A percentile compares a stretch with the other conserved stretches of the same genome.
Conservation (phyloP, 306 rosid species). For the Alnus glutinosa region DNA sequence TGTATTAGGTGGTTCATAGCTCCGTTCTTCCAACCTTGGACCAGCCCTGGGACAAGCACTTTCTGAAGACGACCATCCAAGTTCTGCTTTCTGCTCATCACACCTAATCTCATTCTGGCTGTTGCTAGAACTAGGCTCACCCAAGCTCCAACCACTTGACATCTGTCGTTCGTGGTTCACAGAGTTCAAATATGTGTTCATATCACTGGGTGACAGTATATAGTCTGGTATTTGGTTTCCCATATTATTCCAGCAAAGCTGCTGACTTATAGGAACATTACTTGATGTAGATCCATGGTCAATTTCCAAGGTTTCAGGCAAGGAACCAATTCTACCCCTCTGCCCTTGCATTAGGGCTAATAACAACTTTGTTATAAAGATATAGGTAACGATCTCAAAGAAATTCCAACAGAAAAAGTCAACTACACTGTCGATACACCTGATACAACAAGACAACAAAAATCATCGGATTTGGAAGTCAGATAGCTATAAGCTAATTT, state of each 20-base stretch:
- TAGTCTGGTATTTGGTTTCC: constrained; percentile 63
- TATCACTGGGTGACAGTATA: constrained; percentile 54
- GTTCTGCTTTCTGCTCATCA: constrained; percentile 68
- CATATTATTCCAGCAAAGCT: constrained; percentile 64
- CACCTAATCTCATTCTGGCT: constrained; percentile 44
- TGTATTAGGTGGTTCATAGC: constrained; percentile 50
- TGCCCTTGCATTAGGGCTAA: constrained; percentile 86
- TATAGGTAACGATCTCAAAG: constrained; percentile 21
- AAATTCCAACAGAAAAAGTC: constrained; percentile 31
- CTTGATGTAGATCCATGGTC: constrained; percentile 78
- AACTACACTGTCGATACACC: constrained; percentile 31
- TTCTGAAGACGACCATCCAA: constrained; percentile 67
- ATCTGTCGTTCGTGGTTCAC: constrained; percentile 59
- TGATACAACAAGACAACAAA: constrained; percentile 41
- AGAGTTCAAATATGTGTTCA: constrained; percentile 57
- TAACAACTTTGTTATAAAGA: constrained; percentile 31
- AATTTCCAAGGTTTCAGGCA: constrained; percentile 75
- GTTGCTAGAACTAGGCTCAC: constrained; percentile 82
- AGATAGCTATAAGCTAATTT: constrained; percentile 5
- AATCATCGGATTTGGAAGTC: constrained; percentile 23
- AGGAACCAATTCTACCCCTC: constrained; percentile 81
- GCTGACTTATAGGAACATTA: constrained; percentile 58
- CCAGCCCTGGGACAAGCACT: constrained; percentile 46
- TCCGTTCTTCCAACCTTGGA: constrained; percentile 58
- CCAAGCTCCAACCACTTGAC: constrained; percentile 77